These are phyloP conservation scores for Agrostemma githago DNA, from an alignment of 148 eudicot genomes.

Conservation along the genomic window DNA sequence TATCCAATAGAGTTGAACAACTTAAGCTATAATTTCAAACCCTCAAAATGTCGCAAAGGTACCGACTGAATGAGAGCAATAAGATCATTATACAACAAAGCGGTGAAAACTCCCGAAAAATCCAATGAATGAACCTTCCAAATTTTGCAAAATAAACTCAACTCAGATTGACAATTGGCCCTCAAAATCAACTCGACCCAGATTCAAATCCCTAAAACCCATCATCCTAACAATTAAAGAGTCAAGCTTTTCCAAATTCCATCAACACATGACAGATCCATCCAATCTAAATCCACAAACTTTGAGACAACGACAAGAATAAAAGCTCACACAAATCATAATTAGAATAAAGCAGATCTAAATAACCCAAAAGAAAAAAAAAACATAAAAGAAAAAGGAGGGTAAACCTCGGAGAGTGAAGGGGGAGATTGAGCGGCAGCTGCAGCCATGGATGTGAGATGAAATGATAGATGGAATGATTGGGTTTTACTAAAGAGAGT, in stretches of 20 bases:
- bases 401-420: conserved; percentile 33
- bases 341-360: background rate
- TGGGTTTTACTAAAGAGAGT: background rate
- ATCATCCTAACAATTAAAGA: background rate
- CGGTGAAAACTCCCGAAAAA: background rate
- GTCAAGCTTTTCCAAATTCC: background rate
- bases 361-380: background rate
- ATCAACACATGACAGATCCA: conserved; percentile 8
- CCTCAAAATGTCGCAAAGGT: background rate
- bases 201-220: background rate
- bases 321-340: background rate
- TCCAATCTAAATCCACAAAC: background rate
- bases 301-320: background rate
- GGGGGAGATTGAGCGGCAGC: conserved; percentile 23
- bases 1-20: background rate
- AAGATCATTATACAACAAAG: background rate
- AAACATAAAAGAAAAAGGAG: conserved; percentile 6
- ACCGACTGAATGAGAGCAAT: background rate
- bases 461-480: background rate
- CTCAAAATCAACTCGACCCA: background rate
- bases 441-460: conserved; percentile 26
- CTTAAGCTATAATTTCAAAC: background rate
- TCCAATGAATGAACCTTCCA: background rate
- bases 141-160: background rate
- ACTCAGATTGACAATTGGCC: background rate